Percentiles rank a stretch among this genome's conserved stretches.
Conservation (phyloP, 768 basidiomycete genomes). For the Coprinopsis marcescibilis region DNA sequence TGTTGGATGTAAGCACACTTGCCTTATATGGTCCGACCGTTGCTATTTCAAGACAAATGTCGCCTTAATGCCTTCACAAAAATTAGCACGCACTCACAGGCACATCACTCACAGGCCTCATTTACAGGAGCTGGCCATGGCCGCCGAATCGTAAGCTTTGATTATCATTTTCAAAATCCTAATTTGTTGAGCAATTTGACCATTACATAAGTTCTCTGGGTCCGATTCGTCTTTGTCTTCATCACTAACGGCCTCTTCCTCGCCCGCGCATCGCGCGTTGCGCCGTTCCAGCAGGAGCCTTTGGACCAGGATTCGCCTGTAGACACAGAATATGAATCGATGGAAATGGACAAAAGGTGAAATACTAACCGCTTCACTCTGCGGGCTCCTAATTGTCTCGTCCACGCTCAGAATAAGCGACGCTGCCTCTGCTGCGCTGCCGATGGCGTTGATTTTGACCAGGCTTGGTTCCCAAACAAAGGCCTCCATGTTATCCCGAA, state of each 20-base stretch:
- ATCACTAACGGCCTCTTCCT: conserved; percentile 70
- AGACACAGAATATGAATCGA: conserved; percentile 15
- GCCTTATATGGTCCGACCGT: neutral
- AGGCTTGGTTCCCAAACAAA: conserved; percentile 99
- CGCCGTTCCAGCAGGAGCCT: conserved; percentile 86
- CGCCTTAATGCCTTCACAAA: neutral
- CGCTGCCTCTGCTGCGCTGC: conserved; percentile 93
- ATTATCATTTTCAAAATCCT: conserved; percentile 6
- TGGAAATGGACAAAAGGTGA: conserved; percentile 5
- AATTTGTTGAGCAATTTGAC: neutral
- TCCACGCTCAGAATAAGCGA: conserved; percentile 94
- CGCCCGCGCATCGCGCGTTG: conserved; percentile 81
- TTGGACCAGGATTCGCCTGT: conserved; percentile 79
- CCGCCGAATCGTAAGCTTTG: neutral
- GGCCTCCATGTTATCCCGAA: conserved; percentile 93
- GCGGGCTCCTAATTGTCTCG: conserved; percentile 94
- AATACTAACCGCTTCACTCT: conserved; percentile 77
- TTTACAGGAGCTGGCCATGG: neutral
- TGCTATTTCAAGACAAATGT: neutral
- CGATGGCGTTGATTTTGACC: conserved; percentile 93
- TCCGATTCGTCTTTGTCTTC: conserved; percentile 41
- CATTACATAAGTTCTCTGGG: conserved; percentile 6
- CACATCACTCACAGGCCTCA: neutral
- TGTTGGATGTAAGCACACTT: conserved; percentile 7
- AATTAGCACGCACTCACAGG: neutral